A percentile compares a stretch with the other conserved stretches of the same genome.
These are phyloP conservation scores for Fusarium nygamai DNA, from an alignment of 2,329 filamentous ascomycete species.

Conservation along the genomic window DNA sequence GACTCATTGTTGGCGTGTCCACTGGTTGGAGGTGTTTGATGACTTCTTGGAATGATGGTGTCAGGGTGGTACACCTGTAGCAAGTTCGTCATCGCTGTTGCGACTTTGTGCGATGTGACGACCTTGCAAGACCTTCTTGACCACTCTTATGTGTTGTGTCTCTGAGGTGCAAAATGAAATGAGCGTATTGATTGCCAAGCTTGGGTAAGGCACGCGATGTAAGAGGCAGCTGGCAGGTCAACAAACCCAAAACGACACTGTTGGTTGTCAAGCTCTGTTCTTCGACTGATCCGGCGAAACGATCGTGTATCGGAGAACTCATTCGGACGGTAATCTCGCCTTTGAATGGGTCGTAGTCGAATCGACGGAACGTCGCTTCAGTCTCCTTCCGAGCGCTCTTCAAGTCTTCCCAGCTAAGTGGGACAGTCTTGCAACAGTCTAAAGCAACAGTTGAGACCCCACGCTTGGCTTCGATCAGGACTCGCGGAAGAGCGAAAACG, in stretches of 20 bases:
- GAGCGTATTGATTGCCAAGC: background rate
- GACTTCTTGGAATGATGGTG: fast-evolving
- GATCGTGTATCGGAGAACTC: fast-evolving
- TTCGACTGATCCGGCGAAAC: background rate
- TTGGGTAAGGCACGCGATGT: fast-evolving
- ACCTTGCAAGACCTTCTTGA: fast-evolving
- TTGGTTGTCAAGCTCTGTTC: background rate
- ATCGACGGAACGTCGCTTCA: background rate
- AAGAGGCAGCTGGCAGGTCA: background rate
- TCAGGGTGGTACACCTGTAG: fast-evolving
- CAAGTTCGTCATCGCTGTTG: background rate
- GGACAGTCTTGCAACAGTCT: background rate
- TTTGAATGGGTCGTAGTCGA: background rate
- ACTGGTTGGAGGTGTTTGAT: fast-evolving
- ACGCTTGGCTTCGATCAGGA: no score
- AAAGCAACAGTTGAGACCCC: no score
- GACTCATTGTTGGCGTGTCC: background rate
- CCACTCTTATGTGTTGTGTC: fast-evolving
- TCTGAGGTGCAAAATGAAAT: background rate
- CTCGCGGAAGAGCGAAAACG: fast-evolving
- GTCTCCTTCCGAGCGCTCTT: background rate
- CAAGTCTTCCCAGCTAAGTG: background rate
- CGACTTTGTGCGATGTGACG: fast-evolving
- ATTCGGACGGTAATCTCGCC: fast-evolving
- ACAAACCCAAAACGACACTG: no score